Evolutionary conservation across 1,139 yeast genomes (phyloP), one percentile per base, ranked within the genome.

Genomic region (Pichia sp.): DNA sequence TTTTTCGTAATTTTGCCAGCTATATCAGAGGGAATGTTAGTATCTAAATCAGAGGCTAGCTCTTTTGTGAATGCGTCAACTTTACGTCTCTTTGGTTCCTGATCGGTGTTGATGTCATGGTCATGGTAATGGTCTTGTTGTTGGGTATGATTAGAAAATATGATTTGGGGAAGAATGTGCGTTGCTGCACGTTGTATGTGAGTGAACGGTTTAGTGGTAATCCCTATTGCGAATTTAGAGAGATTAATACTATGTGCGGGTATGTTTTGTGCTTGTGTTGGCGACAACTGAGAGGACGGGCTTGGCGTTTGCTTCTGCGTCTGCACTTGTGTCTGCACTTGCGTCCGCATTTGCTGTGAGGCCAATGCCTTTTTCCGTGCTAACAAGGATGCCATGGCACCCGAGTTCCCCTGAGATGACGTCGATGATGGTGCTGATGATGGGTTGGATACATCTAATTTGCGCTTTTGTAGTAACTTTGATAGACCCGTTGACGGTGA

Each of bases 1-100:
- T 79, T 83, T 29, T 64, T 53, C 31, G 67, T 63, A 7, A 73
- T 72, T 51, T 69, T 67, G 43, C 63, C 63, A 11, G 50, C 55
- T 48, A 53, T 26, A 32, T 24, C 20, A 55, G 61, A 64, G 51
- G 63, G 38, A 12, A 39, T 45, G 63, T 68, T 63, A 59, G 77
- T 63, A 59, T 69, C 29, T 9, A 39, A 14, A n/a, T 25, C 18
- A 25, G 27, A 13, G 18, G 8, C 11, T 21, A 12, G 13, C 26
- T 30, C 31, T 34, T 25, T 25, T 34, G n/a, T n/a, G n/a, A 39
- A 7, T 35, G 28, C 2, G 24, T 35, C 27, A 23, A 30, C 30
- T 40, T 37, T 37, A 27, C 34, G 39, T 41, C 39, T 45, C 29
- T 40, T 40, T 13, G 16, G 17, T 2, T 7, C 11, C 10, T 29